Evolutionary conservation across 768 basidiomycete genomes (phyloP).

Genomic region (Suillus luteus): DNA sequence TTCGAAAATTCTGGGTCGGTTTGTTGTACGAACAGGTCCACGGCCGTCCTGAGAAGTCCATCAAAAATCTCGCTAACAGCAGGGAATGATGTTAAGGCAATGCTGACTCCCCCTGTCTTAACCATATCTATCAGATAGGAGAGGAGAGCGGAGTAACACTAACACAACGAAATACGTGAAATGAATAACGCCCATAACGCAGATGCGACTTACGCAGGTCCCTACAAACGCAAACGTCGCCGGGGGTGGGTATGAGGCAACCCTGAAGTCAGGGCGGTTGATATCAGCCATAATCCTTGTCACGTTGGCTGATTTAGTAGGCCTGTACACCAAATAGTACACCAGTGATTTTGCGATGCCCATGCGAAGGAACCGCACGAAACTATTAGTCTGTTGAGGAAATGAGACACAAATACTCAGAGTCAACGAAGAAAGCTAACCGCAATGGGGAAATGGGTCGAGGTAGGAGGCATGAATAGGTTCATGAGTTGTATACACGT

Average conservation of each 20-base stretch:
- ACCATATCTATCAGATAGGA: too few relatives aligned
- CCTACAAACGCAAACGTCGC: neutral
- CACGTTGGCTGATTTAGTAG: neutral
- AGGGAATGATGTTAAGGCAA: too few relatives aligned
- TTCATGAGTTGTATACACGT: neutral
- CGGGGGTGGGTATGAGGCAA: neutral
- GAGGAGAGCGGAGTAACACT: too few relatives aligned
- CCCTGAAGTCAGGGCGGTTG: neutral
- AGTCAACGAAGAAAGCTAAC: neutral
- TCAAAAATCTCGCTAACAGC: too few relatives aligned
- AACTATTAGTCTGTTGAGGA: neutral
- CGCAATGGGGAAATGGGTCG: neutral
- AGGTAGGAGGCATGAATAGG: neutral
- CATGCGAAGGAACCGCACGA: neutral
- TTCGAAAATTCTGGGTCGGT: too few relatives aligned
- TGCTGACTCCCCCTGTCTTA: too few relatives aligned
- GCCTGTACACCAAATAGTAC: neutral
- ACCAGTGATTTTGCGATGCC: neutral
- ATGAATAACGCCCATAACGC: too few relatives aligned
- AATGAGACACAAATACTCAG: neutral
- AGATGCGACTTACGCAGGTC: neutral
- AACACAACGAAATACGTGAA: too few relatives aligned
- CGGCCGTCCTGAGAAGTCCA: too few relatives aligned
- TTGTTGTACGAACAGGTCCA: too few relatives aligned
- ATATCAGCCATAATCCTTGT: neutral